Conservation (phyloP, 192 early-diverging fungal genomes). For the Coemansia sp. region DNA sequence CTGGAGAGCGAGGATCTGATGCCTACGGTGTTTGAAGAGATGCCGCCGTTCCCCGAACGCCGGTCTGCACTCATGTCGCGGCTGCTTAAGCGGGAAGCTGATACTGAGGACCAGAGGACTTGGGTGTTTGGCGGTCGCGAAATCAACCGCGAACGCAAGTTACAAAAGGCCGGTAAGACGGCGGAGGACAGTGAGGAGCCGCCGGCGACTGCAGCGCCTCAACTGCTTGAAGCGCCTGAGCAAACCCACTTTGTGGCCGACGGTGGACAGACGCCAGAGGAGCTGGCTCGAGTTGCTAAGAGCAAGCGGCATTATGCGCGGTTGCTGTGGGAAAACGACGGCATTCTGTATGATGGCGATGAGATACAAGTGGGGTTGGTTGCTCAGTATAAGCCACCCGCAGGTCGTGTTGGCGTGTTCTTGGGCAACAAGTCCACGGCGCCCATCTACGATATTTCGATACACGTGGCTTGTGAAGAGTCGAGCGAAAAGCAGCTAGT, state of each 20-base stretch:
- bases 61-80: slow-evolving; percentile 85
- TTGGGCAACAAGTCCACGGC: slow-evolving; percentile 84
- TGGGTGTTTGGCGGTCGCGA: slow-evolving; percentile 92
- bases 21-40: slow-evolving; percentile 94
- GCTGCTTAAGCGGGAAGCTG: slow-evolving; percentile 81
- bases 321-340: slow-evolving; percentile 74
- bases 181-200: neutral
- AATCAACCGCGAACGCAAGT: slow-evolving; percentile 64
- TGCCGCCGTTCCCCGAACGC: slow-evolving; percentile 96
- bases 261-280: slow-evolving; percentile 18
- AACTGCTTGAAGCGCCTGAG: neutral
- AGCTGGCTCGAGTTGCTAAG: slow-evolving; percentile 24
- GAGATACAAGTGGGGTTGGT: slow-evolving; percentile 91
- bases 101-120: slow-evolving; percentile 94
- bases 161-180: slow-evolving; percentile 7
- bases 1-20: slow-evolving; percentile 85
- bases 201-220: neutral
- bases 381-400: slow-evolving; percentile 87
- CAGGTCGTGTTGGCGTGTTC: slow-evolving; percentile 90
- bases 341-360: slow-evolving; percentile 89
- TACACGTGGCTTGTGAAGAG: slow-evolving; percentile 59
- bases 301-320: slow-evolving; percentile 59
- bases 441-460: slow-evolving; percentile 65
- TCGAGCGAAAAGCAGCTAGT: slow-evolving; percentile 40
- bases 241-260: neutral